Evolutionary conservation across 2,329 filamentous ascomycete genomes (phyloP).

Genomic region (Blastomyces emzantsi): DNA sequence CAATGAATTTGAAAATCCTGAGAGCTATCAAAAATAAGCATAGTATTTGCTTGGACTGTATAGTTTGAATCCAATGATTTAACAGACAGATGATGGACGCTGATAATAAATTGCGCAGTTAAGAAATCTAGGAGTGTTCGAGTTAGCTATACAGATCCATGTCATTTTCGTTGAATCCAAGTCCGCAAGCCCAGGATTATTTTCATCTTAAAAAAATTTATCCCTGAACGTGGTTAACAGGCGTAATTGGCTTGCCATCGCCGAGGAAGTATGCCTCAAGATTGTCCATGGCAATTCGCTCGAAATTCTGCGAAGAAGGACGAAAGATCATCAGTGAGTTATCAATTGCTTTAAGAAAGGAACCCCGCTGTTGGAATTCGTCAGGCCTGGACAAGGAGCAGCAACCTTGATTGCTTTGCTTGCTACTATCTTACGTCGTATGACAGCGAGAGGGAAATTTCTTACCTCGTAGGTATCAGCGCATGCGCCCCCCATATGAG

Average conservation of each 20-base stretch:
- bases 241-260: slow-evolving; percentile 17
- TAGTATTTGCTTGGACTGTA: no score
- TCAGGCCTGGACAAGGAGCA: background rate
- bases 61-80: no score
- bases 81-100: no score
- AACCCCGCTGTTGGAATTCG: background rate
- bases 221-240: slow-evolving; percentile 15
- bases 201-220: background rate
- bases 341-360: background rate
- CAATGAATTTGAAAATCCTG: no score
- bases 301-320: slow-evolving; percentile 14
- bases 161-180: no score
- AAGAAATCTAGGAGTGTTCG: background rate
- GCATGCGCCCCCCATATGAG: slow-evolving; percentile 16
- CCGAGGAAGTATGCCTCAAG: slow-evolving; percentile 18
- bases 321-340: background rate
- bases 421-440: background rate
- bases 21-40: no score
- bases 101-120: no score
- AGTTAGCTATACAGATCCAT: background rate
- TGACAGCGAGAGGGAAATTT: background rate
- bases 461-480: slow-evolving; percentile 14
- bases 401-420: no score
- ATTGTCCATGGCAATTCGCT: slow-evolving; percentile 17
- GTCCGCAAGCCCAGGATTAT: no score